Percentiles rank a stretch among this genome's conserved stretches.
Evolutionary conservation across 805 yeast species (phyloP).

Genomic region (Helenozyma baotianmanensis): DNA sequence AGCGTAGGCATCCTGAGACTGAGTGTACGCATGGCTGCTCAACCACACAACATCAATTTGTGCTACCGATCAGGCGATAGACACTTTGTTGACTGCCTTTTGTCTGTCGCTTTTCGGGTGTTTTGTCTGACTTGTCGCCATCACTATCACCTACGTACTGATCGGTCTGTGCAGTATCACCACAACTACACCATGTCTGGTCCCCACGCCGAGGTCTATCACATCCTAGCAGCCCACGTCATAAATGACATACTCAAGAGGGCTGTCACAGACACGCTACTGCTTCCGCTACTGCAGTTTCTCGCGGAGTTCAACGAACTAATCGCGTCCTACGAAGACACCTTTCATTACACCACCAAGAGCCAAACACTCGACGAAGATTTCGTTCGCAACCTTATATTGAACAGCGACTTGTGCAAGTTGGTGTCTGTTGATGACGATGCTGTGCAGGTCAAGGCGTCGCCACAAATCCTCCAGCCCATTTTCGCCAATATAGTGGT

Average conservation of each 20-base stretch:
- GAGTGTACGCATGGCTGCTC: too few species aligned
- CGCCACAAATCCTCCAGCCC: conserved; percentile 5
- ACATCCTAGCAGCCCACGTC: conserved; percentile 6
- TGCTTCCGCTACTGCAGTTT: conserved; percentile 6
- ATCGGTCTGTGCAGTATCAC: too few species aligned
- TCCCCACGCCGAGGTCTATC: conserved; percentile 1
- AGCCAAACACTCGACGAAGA: conserved; percentile 2
- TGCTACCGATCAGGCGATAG: too few species aligned
- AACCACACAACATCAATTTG: too few species aligned
- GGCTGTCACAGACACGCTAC: neutral
- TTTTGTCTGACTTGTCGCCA: too few species aligned
- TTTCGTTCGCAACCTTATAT: conserved; percentile 3
- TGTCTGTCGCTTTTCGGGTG: too few species aligned
- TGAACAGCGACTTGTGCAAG: conserved; percentile 2
- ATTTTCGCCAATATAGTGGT: conserved; percentile 8
- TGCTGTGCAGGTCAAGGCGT: conserved; percentile 3
- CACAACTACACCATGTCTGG: too few species aligned
- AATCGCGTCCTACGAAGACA: conserved; percentile 4
- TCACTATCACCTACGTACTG: too few species aligned
- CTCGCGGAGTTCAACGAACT: conserved; percentile 5
- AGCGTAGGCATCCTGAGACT: too few species aligned
- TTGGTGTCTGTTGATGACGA: conserved; percentile 4
- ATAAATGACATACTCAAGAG: conserved; percentile 3
- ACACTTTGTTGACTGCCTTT: too few species aligned
- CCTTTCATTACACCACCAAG: conserved; percentile 3